A percentile compares a stretch with the other conserved stretches of the same genome.
phyloP scores from a whole-genome alignment of 495 filamentous ascomycete species.

The Neurospora pannonica region DNA sequence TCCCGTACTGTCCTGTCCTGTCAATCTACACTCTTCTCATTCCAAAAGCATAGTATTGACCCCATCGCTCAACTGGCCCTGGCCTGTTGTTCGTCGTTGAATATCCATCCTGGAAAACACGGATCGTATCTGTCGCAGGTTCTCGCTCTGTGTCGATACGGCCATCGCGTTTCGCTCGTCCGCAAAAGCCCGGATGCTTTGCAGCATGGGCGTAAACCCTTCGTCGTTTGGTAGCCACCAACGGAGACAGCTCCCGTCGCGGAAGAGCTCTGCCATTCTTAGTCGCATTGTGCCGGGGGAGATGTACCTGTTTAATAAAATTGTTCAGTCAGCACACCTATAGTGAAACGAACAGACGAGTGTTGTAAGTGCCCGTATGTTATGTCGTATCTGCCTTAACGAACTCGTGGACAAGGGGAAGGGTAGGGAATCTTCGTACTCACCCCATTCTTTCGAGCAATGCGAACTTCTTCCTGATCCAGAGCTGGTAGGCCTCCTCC shows the following conservation, averaged over 20 bases:
- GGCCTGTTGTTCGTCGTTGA: not conserved
- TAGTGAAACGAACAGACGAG: not conserved
- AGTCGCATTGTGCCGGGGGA: conserved; percentile 64
- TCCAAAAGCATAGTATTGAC: not conserved
- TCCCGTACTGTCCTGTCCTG: not conserved
- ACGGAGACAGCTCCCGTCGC: conserved; percentile 53
- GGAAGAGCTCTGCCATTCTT: conserved; percentile 63
- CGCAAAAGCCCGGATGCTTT: conserved; percentile 65
- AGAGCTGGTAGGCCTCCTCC: conserved; percentile 65
- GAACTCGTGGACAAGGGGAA: not conserved
- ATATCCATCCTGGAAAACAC: conserved; percentile 50
- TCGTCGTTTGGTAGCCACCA: conserved; percentile 89
- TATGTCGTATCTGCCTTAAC: not conserved
- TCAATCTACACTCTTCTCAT: not conserved
- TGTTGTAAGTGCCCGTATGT: not conserved
- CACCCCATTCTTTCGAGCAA: conserved; percentile 75
- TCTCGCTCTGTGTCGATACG: conserved; percentile 53
- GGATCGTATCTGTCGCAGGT: conserved; percentile 65
- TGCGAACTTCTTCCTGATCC: conserved; percentile 73
- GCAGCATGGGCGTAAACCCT: conserved; percentile 59
- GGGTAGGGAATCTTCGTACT: conserved; percentile 21
- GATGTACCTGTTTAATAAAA: conserved; percentile 56
- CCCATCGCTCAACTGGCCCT: not conserved
- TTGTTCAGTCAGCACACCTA: not conserved
- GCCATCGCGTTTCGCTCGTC: conserved; percentile 58